Evolutionary conservation across 2,329 filamentous ascomycete species (phyloP).

Genomic region (Paraphaeosphaeria minitans): DNA sequence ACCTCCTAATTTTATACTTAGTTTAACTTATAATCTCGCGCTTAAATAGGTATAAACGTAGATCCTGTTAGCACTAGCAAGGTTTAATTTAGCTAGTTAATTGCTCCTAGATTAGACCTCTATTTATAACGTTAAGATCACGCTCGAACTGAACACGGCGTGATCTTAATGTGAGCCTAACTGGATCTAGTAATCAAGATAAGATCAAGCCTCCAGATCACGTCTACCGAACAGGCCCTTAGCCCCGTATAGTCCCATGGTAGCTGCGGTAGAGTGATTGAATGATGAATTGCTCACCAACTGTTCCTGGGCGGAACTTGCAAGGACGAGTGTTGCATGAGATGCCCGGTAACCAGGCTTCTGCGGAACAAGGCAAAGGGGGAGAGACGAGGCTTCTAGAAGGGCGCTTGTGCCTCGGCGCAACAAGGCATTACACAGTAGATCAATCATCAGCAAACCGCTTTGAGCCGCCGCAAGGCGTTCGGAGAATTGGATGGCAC

Average conservation of each 20-base stretch:
- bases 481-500: conserved; percentile 38
- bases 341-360: neutral
- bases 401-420: conserved; percentile 3
- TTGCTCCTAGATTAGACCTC: too few relatives aligned
- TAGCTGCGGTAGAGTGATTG: neutral
- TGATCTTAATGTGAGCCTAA: too few relatives aligned
- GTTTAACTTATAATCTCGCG: too few relatives aligned
- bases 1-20: too few relatives aligned
- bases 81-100: too few relatives aligned
- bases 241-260: neutral
- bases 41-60: too few relatives aligned
- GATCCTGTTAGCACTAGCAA: too few relatives aligned
- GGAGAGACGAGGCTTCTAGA: neutral
- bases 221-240: too few relatives aligned
- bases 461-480: conserved; percentile 33
- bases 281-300: neutral
- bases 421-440: neutral
- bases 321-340: neutral
- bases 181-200: too few relatives aligned
- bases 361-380: neutral
- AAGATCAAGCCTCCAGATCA: too few relatives aligned
- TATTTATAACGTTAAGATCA: too few relatives aligned
- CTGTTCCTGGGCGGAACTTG: neutral
- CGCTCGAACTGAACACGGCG: too few relatives aligned
- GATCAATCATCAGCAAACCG: conserved; percentile 25